Percentiles rank a stretch among this genome's conserved stretches.
Conservation (phyloP, 2,329 filamentous ascomycete genomes). For the Fusarium tricinctum region DNA sequence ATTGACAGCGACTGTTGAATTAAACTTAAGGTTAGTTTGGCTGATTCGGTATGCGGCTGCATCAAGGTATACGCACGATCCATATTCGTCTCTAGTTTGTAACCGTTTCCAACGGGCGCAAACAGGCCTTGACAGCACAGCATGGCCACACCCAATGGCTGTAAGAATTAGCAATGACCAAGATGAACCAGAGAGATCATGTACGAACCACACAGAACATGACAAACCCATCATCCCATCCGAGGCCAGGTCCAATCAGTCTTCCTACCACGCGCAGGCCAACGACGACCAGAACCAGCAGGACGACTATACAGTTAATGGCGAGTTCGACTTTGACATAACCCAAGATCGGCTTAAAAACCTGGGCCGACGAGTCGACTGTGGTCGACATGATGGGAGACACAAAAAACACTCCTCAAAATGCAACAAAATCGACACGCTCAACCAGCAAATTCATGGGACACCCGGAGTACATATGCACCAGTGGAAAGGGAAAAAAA, state of each 20-base stretch:
- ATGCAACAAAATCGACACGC: constrained; percentile 15
- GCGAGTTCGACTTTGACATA: constrained; percentile 50
- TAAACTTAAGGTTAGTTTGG: not conserved
- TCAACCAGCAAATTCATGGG: not conserved
- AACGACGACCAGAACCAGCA: constrained; percentile 50
- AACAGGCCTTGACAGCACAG: constrained; percentile 50
- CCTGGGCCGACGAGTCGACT: constrained; percentile 30
- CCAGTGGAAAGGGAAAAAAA: not conserved
- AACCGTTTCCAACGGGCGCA: constrained; percentile 48
- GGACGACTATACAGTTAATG: constrained; percentile 52
- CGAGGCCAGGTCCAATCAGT: constrained; percentile 52
- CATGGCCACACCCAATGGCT: constrained; percentile 49
- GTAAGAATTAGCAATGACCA: not conserved
- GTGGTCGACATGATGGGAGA: constrained; percentile 18
- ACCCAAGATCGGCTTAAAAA: constrained; percentile 36
- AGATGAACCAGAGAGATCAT: too few species aligned
- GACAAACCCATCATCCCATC: constrained; percentile 53
- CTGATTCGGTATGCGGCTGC: not conserved
- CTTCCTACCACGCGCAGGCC: constrained; percentile 49
- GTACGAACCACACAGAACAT: constrained; percentile 47
- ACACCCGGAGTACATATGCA: not conserved
- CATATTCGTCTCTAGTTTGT: constrained; percentile 29
- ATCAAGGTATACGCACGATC: constrained; percentile 36
- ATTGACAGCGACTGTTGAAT: constrained; percentile 35
- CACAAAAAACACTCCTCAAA: constrained; percentile 4